Conservation (phyloP, 768 basidiomycete genomes). For the Boletus rufocinnamomeus region DNA sequence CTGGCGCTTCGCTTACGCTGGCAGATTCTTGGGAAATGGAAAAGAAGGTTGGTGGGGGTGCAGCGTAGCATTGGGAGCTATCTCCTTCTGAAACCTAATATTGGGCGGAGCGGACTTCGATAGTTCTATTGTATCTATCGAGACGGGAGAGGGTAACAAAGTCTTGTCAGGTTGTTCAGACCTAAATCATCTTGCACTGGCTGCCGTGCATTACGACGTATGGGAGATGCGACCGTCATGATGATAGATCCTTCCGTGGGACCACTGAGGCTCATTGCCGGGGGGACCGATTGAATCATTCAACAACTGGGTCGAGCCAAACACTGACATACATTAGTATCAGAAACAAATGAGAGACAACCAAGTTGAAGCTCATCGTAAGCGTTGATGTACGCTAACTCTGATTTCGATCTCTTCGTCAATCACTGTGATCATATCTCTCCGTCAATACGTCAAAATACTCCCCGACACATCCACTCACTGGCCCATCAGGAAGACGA, state of each 20-base stretch:
- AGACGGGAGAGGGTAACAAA: too few species aligned
- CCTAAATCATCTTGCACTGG: background rate
- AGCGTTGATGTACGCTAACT: background rate
- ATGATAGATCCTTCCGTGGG: background rate
- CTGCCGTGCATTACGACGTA: background rate
- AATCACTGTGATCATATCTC: constrained; percentile 47
- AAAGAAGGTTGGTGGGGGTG: background rate
- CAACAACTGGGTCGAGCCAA: background rate
- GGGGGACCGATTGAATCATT: background rate
- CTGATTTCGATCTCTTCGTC: constrained; percentile 70
- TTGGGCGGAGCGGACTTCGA: too few species aligned
- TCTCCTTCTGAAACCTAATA: background rate
- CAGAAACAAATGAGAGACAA: background rate
- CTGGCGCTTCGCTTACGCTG: constrained; percentile 1
- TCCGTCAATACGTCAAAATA: constrained; percentile 13
- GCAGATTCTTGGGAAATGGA: background rate
- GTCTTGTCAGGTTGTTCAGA: background rate
- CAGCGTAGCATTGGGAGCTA: background rate
- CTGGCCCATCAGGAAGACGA: constrained; percentile 72
- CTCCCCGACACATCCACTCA: constrained; percentile 43
- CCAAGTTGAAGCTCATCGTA: background rate
- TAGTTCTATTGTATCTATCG: background rate
- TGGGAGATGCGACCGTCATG: background rate
- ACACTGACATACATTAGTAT: background rate
- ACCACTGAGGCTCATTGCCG: background rate